phyloP scores from a whole-genome alignment of 176 grass and related monocot genomes.

The Juncus effusus region DNA sequence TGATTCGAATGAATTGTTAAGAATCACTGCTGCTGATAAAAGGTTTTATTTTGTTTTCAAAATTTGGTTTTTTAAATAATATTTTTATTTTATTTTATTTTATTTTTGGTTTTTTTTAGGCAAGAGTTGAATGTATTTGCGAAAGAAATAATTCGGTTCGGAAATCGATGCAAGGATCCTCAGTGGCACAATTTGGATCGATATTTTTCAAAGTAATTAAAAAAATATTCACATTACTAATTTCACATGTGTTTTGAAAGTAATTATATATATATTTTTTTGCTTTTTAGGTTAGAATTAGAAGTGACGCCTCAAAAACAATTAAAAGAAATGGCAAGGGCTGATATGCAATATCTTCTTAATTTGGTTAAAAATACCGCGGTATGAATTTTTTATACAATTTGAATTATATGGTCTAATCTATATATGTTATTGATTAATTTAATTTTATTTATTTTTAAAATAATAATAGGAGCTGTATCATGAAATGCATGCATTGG shows the following conservation, averaged over 20 bases:
- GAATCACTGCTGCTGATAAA: constrained; percentile 68
- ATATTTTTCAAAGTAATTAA: constrained; percentile 73
- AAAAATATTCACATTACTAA: neutral
- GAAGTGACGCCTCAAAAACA: constrained; percentile 56
- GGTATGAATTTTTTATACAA: constrained; percentile 34
- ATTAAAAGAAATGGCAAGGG: constrained; percentile 55
- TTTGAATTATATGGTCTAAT: neutral
- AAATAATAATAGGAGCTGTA: constrained; percentile 65
- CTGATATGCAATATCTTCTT: constrained; percentile 66
- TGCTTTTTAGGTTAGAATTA: constrained; percentile 69
- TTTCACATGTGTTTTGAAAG: too few species aligned
- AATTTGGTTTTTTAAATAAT: neutral
- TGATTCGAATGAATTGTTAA: constrained; percentile 50
- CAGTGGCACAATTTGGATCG: constrained; percentile 87
- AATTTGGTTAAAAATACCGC: constrained; percentile 68
- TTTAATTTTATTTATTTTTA: constrained; percentile 1
- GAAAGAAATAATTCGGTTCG: constrained; percentile 72
- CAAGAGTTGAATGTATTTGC: constrained; percentile 64
- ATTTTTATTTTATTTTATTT: neutral
- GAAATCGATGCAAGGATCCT: constrained; percentile 81
- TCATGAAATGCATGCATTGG: constrained; percentile 78
- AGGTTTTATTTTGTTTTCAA: constrained; percentile 41
- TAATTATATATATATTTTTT: constrained; percentile 1
- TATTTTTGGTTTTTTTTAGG: constrained; percentile 39
- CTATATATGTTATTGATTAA: neutral